Percentiles rank a stretch among this genome's conserved stretches.
These are phyloP conservation scores for Leccinum imitatum DNA, from an alignment of 768 basidiomycete species.

Conservation along the genomic window DNA sequence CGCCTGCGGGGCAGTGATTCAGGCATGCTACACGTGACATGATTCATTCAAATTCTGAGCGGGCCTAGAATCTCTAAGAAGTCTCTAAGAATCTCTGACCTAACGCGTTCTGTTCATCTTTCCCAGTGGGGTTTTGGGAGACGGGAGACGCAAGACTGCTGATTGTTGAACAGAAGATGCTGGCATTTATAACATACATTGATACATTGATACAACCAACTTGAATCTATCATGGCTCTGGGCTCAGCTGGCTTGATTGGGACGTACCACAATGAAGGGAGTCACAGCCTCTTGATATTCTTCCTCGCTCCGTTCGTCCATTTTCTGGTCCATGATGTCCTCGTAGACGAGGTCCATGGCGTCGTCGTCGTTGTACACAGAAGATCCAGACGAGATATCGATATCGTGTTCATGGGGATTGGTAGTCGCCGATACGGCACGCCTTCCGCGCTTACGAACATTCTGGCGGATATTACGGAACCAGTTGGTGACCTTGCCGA, in stretches of 20 bases:
- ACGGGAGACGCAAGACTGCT: neutral
- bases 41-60: neutral
- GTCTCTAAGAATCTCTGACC: neutral
- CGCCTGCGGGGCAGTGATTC: conserved; percentile 5
- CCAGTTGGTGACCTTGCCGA: conserved; percentile 87
- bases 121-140: conserved; percentile 30
- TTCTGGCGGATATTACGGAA: conserved; percentile 83
- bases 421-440: conserved; percentile 31
- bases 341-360: conserved; percentile 51
- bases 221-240: neutral
- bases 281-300: conserved; percentile 75
- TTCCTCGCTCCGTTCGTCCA: conserved; percentile 57
- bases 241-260: neutral
- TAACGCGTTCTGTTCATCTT: conserved; percentile 8
- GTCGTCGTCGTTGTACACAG: conserved; percentile 44
- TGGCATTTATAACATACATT: neutral
- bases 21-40: neutral
- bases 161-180: neutral
- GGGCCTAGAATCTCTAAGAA: too few relatives aligned
- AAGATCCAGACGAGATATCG: conserved; percentile 46
- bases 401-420: conserved; percentile 46
- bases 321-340: conserved; percentile 49
- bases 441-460: conserved; percentile 65
- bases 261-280: conserved; percentile 41
- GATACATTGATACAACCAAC: neutral